Evolutionary conservation across 495 filamentous ascomycete genomes (phyloP).

Genomic region (Bathelium albidoporum): DNA sequence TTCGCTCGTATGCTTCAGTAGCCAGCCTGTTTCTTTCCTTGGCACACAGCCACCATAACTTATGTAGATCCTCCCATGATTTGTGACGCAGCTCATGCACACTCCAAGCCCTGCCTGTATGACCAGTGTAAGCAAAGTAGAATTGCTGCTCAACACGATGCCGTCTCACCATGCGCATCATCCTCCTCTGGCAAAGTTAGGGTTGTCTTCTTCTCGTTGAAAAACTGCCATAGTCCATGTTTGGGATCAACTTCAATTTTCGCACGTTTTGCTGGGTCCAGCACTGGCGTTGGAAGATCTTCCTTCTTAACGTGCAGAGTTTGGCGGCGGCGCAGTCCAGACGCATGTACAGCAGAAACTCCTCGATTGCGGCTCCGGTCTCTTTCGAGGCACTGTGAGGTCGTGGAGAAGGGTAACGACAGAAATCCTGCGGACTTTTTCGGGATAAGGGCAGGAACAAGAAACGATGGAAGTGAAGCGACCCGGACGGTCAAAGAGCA

Average conservation of each 20-base stretch:
- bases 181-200: slow-evolving; percentile 60
- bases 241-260: slow-evolving; percentile 51
- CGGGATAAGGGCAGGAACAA: slow-evolving; percentile 6
- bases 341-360: slow-evolving; percentile 66
- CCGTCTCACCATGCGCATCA: slow-evolving; percentile 47
- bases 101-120: slow-evolving; percentile 65
- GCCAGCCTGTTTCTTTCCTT: slow-evolving; percentile 85
- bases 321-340: slow-evolving; percentile 52
- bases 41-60: slow-evolving; percentile 87
- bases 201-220: slow-evolving; percentile 52
- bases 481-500: background rate
- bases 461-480: slow-evolving; percentile 8
- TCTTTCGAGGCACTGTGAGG: slow-evolving; percentile 24
- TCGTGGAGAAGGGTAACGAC: slow-evolving; percentile 28
- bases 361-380: slow-evolving; percentile 65
- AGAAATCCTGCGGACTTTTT: background rate
- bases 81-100: slow-evolving; percentile 81
- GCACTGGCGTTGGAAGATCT: slow-evolving; percentile 62
- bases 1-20: slow-evolving; percentile 60
- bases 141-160: background rate
- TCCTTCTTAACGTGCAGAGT: slow-evolving; percentile 59
- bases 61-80: slow-evolving; percentile 87
- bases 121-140: background rate
- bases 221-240: slow-evolving; percentile 94
- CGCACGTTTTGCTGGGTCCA: slow-evolving; percentile 38